Base-by-base conservation (phyloP, 2,329 filamentous ascomycete species). In the Rhynchosporium graminicola region DNA sequence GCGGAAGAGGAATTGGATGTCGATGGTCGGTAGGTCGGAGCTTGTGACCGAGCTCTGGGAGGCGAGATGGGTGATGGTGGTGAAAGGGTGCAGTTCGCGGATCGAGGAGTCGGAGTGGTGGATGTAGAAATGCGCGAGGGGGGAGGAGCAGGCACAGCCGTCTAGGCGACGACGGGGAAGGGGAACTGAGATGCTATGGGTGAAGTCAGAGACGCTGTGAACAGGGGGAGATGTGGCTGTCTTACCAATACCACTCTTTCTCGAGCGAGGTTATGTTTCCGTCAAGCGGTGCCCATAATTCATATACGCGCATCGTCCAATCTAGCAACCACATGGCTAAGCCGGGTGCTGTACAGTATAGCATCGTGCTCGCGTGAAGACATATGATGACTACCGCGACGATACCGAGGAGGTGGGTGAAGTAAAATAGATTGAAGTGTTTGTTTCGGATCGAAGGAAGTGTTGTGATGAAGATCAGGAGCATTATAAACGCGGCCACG, bases 371-470 rank as follows among this genome's bases (percentile, higher is more conserved):
- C 7, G 70, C 70, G 58, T 72, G 70, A 1, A 72, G 64, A 56
- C 70, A 72, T 28, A 71, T 66, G 33, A 70, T 59, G 29, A 71
- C 64, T 40, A 71, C 65, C 12, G 65, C 67, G 4, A 69, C 26
- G 15, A 72, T 70, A n/a, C 62, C 64, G 1, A 69, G 45, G 1
- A 71, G 42, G 59, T 72, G 70, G 2, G 70, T 72, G 56, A 71
- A 72, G 60, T 71, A 72, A 52, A 72, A 72, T 3, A 72, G 50
- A 47, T 72, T 71, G 62, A 72, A 72, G 46, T 71, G 68, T n/a
- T 62, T 63, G 15, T 38, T 62, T 33, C 70, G 61, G n/a, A 72
- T 58, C 3, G 55, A 13, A 5, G 69, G 68, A 28, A 72, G 60
- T 4, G 69, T 70, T 3, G 70, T 72, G 26, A 72, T 47, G 45